Percentiles rank a stretch among this genome's conserved stretches.
Conservation (phyloP, 768 basidiomycete species). For the Mycena vulgaris region DNA sequence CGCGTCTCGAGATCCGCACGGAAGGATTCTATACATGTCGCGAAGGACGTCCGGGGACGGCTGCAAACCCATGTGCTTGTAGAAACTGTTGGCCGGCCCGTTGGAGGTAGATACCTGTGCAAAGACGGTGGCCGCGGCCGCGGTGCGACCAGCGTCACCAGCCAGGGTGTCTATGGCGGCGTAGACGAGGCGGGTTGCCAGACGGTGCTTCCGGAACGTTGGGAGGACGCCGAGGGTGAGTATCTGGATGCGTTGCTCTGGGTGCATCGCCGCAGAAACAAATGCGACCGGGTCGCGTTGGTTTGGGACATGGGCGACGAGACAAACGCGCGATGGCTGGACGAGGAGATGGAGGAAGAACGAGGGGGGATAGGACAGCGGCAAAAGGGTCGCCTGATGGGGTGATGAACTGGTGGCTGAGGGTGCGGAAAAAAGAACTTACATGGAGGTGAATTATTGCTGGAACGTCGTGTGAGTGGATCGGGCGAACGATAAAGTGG, state of each 20-base stretch:
- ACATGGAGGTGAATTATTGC: constrained; percentile 56
- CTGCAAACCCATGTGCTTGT: constrained; percentile 59
- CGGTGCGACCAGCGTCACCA: constrained; percentile 20
- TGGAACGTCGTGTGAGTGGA: constrained; percentile 5
- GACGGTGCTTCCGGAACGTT: constrained; percentile 57
- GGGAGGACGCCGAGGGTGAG: constrained; percentile 69
- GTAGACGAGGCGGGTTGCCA: constrained; percentile 51
- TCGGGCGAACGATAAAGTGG: constrained; percentile 1
- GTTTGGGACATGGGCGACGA: constrained; percentile 54
- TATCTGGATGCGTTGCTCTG: constrained; percentile 59
- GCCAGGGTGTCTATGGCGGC: constrained; percentile 45
- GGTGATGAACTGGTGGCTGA: constrained; percentile 23
- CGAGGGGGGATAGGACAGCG: constrained; percentile 57
- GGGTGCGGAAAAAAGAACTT: constrained; percentile 37
- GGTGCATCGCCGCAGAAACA: constrained; percentile 57
- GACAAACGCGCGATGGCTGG: constrained; percentile 56
- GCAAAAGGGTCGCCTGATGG: constrained; percentile 54
- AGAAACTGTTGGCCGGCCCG: constrained; percentile 57
- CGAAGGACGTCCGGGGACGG: constrained; percentile 49
- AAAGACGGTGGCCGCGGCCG: constrained; percentile 51
- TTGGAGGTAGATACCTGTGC: constrained; percentile 65
- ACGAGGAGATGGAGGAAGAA: constrained; percentile 65
- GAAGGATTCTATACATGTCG: constrained; percentile 56
- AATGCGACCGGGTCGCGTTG: constrained; percentile 57
- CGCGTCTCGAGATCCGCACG: constrained; percentile 58